Percentiles rank a stretch among this genome's conserved stretches.
These are phyloP conservation scores for Chrysoporthe cubensis DNA, from an alignment of 2,329 filamentous ascomycete genomes.

Conservation along the genomic window DNA sequence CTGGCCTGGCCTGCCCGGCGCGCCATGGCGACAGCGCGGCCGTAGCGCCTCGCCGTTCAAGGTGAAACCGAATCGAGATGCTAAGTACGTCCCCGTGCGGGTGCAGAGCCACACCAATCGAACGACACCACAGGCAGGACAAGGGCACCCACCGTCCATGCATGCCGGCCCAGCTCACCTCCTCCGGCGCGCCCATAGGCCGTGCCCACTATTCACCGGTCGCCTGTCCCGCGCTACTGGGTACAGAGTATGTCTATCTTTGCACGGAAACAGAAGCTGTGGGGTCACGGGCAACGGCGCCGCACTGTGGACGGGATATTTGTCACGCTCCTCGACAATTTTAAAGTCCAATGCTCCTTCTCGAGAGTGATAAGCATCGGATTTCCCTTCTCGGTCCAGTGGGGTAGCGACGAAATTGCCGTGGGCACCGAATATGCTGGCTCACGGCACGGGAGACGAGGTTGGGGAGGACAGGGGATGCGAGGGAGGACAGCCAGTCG, in stretches of 20 bases:
- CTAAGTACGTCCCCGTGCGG: slow-evolving; percentile 8
- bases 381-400: not conserved
- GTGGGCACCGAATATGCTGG: not conserved
- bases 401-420: not conserved
- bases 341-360: not conserved
- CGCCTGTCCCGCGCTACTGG: not conserved
- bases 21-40: not conserved
- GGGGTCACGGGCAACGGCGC: not conserved
- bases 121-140: not conserved
- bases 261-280: not conserved
- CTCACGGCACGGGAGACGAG: not conserved
- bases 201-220: not conserved
- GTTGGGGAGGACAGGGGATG: too few relatives aligned
- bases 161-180: not conserved
- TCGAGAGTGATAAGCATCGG: not conserved
- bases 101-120: not conserved
- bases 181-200: not conserved
- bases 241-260: not conserved
- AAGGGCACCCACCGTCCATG: not conserved
- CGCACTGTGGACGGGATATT: not conserved
- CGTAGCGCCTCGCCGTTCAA: slow-evolving; percentile 3
- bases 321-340: not conserved
- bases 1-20: not conserved
- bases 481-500: too few relatives aligned
- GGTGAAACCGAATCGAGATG: slow-evolving; percentile 27